phyloP scores from a whole-genome alignment of 495 filamentous ascomycete species.

The Penicillium alfredii region DNA sequence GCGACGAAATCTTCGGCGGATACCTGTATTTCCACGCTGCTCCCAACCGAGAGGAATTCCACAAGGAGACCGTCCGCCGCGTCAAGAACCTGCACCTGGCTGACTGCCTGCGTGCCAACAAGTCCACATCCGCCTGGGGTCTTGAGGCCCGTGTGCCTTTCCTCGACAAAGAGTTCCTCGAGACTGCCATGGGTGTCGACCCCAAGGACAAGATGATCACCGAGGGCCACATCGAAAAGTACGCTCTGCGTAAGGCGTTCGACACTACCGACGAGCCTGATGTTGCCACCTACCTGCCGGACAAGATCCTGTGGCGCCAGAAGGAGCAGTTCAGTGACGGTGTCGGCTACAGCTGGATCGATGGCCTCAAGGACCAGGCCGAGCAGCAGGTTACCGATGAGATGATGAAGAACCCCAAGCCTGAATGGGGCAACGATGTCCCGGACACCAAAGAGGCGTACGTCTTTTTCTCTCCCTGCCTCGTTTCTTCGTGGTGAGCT shows the following conservation, averaged over 20 bases:
- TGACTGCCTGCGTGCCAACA: slow-evolving; percentile 96
- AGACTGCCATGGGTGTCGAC: slow-evolving; percentile 85
- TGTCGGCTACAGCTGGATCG: slow-evolving; percentile 99
- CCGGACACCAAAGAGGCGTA: slow-evolving; percentile 96
- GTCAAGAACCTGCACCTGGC: slow-evolving; percentile 94
- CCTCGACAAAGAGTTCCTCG: slow-evolving; percentile 93
- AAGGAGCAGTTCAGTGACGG: slow-evolving; percentile 99
- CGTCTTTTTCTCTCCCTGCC: slow-evolving; percentile 26
- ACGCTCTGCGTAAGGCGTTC: slow-evolving; percentile 94
- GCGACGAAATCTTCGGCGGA: slow-evolving; percentile 95
- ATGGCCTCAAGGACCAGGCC: slow-evolving; percentile 89
- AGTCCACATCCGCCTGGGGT: slow-evolving; percentile 98
- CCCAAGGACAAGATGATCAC: slow-evolving; percentile 93
- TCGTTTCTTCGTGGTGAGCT: no score
- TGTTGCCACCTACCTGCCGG: slow-evolving; percentile 76
- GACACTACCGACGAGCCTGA: slow-evolving; percentile 82
- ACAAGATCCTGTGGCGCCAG: slow-evolving; percentile 94
- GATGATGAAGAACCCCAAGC: slow-evolving; percentile 94
- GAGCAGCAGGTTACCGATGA: slow-evolving; percentile 86
- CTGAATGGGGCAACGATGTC: slow-evolving; percentile 86
- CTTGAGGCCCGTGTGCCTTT: slow-evolving; percentile 97
- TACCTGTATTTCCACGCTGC: slow-evolving; percentile 98
- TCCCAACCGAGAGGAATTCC: slow-evolving; percentile 83
- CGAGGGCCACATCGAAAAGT: slow-evolving; percentile 88
- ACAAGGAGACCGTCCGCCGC: slow-evolving; percentile 83